phyloP scores from a whole-genome alignment of 139 green algal species.

The Yamagishiella unicocca region DNA sequence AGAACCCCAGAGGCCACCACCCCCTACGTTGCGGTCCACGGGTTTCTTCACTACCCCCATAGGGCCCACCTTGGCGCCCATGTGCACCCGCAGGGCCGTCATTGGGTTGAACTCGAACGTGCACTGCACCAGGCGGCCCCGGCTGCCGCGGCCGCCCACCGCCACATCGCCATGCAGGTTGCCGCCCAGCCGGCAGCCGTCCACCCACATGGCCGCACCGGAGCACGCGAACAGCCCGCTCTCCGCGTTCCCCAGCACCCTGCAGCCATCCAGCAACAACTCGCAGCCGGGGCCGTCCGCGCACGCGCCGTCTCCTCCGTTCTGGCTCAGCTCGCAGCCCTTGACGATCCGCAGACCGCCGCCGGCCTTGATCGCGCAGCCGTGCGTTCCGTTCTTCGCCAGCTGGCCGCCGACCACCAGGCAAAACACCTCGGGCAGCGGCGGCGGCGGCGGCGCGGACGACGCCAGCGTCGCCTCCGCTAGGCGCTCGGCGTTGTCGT shows the following conservation, averaged over 20 bases:
- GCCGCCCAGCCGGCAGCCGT: constrained; percentile 31
- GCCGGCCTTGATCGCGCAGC: background rate
- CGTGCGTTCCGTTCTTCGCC: constrained; percentile 23
- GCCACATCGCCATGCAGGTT: constrained; percentile 35
- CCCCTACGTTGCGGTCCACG: too few relatives aligned
- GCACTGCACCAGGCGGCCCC: background rate
- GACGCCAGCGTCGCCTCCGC: constrained; percentile 1
- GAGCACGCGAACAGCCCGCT: constrained; percentile 21
- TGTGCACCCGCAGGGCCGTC: constrained; percentile 24
- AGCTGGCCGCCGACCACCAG: constrained; percentile 14
- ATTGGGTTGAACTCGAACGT: constrained; percentile 46
- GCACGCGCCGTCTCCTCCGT: constrained; percentile 22
- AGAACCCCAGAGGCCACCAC: too few relatives aligned
- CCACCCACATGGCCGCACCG: background rate
- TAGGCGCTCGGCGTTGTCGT: background rate
- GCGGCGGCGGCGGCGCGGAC: background rate
- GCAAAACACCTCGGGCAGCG: background rate
- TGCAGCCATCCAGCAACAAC: background rate
- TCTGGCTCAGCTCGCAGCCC: constrained; percentile 34
- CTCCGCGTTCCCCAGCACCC: constrained; percentile 11
- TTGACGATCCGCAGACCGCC: background rate
- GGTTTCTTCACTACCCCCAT: background rate
- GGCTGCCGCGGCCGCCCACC: constrained; percentile 34
- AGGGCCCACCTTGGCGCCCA: constrained; percentile 20
- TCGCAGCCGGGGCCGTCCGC: constrained; percentile 21